Percentiles rank a stretch among this genome's conserved stretches.
Conservation (phyloP, 495 filamentous ascomycete species). For the Hypoxylon lenormandii region DNA sequence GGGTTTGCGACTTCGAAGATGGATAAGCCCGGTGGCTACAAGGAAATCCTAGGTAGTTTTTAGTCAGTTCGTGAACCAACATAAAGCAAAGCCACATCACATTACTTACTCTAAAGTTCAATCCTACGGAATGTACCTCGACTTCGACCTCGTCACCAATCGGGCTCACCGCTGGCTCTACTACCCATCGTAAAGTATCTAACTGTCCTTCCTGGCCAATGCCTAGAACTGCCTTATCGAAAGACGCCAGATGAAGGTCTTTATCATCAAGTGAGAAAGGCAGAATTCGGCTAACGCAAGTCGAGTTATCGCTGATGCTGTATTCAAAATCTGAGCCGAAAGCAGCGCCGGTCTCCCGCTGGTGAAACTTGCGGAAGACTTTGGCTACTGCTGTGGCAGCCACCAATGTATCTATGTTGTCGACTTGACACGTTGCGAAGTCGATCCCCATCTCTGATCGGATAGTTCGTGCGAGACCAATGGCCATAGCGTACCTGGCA, state of each 20-base stretch:
- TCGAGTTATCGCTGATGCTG: slow-evolving; percentile 37
- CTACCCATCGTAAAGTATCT: slow-evolving; percentile 34
- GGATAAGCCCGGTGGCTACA: slow-evolving; percentile 47
- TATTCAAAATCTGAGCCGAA: slow-evolving; percentile 55
- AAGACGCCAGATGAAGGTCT: too few species aligned
- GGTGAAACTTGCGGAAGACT: slow-evolving; percentile 43
- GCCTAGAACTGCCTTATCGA: slow-evolving; percentile 23
- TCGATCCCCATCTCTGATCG: slow-evolving; percentile 55
- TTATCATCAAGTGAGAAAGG: too few species aligned
- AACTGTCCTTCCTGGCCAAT: slow-evolving; percentile 26
- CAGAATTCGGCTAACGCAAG: too few species aligned
- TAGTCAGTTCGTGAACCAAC: slow-evolving; percentile 7
- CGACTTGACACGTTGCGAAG: slow-evolving; percentile 59
- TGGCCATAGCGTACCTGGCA: slow-evolving; percentile 52
- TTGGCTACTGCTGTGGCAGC: slow-evolving; percentile 16
- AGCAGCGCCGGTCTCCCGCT: slow-evolving; percentile 9
- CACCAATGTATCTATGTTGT: slow-evolving; percentile 17
- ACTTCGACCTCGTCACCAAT: slow-evolving; percentile 51
- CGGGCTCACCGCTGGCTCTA: slow-evolving; percentile 9
- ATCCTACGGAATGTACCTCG: slow-evolving; percentile 54
- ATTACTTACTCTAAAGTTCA: slow-evolving; percentile 58
- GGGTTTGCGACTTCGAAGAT: too few species aligned
- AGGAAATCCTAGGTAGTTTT: slow-evolving; percentile 53
- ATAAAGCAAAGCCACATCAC: not conserved
- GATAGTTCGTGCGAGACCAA: slow-evolving; percentile 59